These are phyloP conservation scores for Phytophthora multivora DNA, from an alignment of 352 stramenopile species.

Conservation along the genomic window DNA sequence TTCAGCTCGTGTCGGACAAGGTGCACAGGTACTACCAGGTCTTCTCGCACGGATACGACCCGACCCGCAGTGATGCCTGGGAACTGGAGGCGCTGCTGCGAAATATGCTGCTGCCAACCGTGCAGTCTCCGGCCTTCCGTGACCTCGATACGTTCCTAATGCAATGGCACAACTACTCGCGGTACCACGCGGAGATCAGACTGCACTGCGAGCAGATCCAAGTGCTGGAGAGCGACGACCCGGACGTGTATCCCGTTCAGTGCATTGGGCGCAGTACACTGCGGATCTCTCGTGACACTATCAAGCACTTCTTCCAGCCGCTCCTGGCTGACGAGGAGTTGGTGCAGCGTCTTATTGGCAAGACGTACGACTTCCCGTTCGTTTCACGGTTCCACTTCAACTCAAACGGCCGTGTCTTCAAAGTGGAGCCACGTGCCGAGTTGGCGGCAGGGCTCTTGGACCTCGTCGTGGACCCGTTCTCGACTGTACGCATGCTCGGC, in stretches of 20 bases:
- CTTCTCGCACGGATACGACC: slow-evolving; percentile 54
- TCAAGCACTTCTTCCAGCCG: slow-evolving; percentile 68
- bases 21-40: slow-evolving; percentile 54
- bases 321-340: slow-evolving; percentile 58
- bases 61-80: slow-evolving; percentile 22
- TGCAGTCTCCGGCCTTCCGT: slow-evolving; percentile 54
- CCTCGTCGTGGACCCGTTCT: slow-evolving; percentile 58
- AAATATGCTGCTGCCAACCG: slow-evolving; percentile 52
- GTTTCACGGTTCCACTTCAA: slow-evolving; percentile 64
- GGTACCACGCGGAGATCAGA: slow-evolving; percentile 53
- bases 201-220: slow-evolving; percentile 43
- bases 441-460: slow-evolving; percentile 55
- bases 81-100: slow-evolving; percentile 45
- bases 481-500: slow-evolving; percentile 55
- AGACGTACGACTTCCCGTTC: slow-evolving; percentile 63
- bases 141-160: slow-evolving; percentile 56
- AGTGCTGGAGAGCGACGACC: slow-evolving; percentile 40
- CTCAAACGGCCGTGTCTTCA: slow-evolving; percentile 50
- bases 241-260: slow-evolving; percentile 42
- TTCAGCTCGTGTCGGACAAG: slow-evolving; percentile 44
- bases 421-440: slow-evolving; percentile 56
- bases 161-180: slow-evolving; percentile 69
- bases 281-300: slow-evolving; percentile 64
- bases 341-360: slow-evolving; percentile 66
- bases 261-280: slow-evolving; percentile 49